These are phyloP conservation scores for Lipomyces yamanashiensis DNA, from an alignment of 805 yeast species.

Conservation along the genomic window DNA sequence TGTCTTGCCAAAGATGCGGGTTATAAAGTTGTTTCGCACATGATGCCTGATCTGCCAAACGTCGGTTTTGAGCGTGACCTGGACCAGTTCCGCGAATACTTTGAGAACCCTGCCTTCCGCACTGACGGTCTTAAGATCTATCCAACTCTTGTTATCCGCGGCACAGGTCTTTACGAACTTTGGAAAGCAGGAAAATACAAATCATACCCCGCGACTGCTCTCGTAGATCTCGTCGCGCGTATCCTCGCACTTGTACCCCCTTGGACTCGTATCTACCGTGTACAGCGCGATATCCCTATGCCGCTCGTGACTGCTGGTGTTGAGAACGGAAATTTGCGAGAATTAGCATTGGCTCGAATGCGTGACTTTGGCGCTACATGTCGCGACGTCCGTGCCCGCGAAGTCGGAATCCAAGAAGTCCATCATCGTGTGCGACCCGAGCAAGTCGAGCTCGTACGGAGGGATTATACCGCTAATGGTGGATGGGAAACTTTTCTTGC, in stretches of 20 bases:
- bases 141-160: conserved; percentile 95
- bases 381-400: conserved; percentile 95
- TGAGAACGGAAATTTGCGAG: conserved; percentile 95
- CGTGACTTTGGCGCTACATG: conserved; percentile 96
- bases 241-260: conserved; percentile 97
- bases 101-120: conserved; percentile 94
- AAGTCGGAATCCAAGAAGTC: conserved; percentile 98
- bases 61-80: conserved; percentile 98
- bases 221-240: conserved; percentile 93
- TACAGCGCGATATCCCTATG: conserved; percentile 99
- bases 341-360: conserved; percentile 95
- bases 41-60: conserved; percentile 99
- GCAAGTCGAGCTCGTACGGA: conserved; percentile 90
- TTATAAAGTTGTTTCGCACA: conserved; percentile 94
- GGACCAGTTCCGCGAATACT: conserved; percentile 94
- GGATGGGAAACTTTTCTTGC: conserved; percentile 98
- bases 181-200: conserved; percentile 97
- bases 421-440: conserved; percentile 97
- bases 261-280: conserved; percentile 98
- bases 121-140: conserved; percentile 95
- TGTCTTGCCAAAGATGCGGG: conserved; percentile 98
- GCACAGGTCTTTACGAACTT: conserved; percentile 94
- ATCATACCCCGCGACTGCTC: conserved; percentile 91
- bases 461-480: conserved; percentile 96
- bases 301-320: conserved; percentile 97